Percentiles rank a stretch among this genome's conserved stretches.
Evolutionary conservation across 129 eudicot species (phyloP).

Genomic region (Solidago caesia): DNA sequence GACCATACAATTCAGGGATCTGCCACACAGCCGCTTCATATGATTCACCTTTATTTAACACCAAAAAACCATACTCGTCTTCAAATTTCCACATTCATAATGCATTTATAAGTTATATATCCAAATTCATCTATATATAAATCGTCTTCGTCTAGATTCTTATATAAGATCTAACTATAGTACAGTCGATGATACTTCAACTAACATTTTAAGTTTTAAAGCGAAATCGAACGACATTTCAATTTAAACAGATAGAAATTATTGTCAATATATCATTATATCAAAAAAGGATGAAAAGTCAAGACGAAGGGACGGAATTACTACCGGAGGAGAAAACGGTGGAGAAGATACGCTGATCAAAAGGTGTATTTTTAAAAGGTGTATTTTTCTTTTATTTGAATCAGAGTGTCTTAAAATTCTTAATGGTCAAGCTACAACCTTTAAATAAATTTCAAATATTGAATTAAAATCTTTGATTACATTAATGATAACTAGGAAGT

Average conservation of each 20-base stretch:
- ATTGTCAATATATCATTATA: too few relatives aligned
- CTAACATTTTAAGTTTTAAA: not conserved
- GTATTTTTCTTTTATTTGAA: too few relatives aligned
- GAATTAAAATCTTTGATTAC: too few relatives aligned
- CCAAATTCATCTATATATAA: too few relatives aligned
- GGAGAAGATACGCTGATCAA: conserved; percentile 62
- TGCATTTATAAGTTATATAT: too few relatives aligned
- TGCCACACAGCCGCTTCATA: too few relatives aligned
- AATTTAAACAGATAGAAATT: not conserved
- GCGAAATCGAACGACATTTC: not conserved
- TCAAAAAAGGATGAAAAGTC: not conserved
- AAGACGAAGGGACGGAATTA: not conserved
- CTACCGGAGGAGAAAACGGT: conserved; percentile 44
- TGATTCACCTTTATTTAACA: too few relatives aligned
- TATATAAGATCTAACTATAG: conserved; percentile 21
- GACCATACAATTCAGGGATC: too few relatives aligned
- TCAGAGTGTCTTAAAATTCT: too few relatives aligned
- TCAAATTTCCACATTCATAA: not conserved
- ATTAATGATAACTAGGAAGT: too few relatives aligned
- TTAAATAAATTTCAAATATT: too few relatives aligned
- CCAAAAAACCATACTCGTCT: not conserved
- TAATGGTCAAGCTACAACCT: too few relatives aligned
- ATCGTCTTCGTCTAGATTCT: not conserved
- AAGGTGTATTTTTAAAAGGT: not conserved
- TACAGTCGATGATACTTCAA: not conserved